phyloP scores from a whole-genome alignment of 2,329 filamentous ascomycete genomes.

The Scleromitrula shiraiana region DNA sequence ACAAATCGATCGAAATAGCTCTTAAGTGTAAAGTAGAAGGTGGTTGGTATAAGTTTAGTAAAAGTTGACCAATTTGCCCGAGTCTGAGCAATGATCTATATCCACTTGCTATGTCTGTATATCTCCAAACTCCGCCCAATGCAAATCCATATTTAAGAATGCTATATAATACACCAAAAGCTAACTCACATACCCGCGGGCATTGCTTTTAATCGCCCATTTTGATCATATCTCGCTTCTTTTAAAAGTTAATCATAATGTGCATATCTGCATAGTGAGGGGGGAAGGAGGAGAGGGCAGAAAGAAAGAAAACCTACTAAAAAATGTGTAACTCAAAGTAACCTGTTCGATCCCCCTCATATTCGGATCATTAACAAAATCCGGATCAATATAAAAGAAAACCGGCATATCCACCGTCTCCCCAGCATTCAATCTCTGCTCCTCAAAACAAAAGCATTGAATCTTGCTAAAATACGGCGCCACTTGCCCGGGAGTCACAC shows the following conservation, averaged over 20 bases:
- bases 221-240: constrained; percentile 81
- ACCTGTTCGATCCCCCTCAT: constrained; percentile 95
- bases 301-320: constrained; percentile 61
- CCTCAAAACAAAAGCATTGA: constrained; percentile 98
- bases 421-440: constrained; percentile 85
- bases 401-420: constrained; percentile 99
- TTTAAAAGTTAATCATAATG: constrained; percentile 8
- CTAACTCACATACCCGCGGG: constrained; percentile 16
- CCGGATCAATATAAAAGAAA: constrained; percentile 97
- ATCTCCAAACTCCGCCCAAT: constrained; percentile 9
- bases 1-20: too few species aligned
- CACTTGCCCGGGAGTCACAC: constrained; percentile 89
- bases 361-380: constrained; percentile 82
- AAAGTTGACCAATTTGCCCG: not conserved
- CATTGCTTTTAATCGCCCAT: constrained; percentile 51
- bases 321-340: constrained; percentile 95
- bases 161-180: constrained; percentile 4
- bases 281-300: too few species aligned
- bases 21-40: too few species aligned
- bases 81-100: too few species aligned
- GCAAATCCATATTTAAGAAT: constrained; percentile 7
- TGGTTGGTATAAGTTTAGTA: too few species aligned
- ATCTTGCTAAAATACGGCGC: constrained; percentile 99
- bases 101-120: too few species aligned
- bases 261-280: not conserved